Conservation (phyloP, 2,329 filamentous ascomycete species). For the Monosporascus cannonballus region DNA sequence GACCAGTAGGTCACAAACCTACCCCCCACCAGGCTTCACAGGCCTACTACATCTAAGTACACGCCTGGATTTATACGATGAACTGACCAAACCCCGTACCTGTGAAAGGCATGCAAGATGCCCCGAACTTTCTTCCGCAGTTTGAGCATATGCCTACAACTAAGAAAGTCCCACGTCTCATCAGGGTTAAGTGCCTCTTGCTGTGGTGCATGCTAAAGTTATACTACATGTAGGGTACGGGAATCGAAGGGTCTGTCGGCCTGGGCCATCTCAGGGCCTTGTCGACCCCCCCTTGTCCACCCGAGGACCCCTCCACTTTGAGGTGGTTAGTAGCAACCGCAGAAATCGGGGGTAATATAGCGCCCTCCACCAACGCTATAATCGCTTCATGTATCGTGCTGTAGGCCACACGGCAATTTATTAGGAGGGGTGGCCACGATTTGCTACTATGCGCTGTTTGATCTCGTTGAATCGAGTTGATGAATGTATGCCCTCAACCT, state of each 20-base stretch:
- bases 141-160: too few species aligned
- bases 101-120: too few species aligned
- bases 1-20: background rate
- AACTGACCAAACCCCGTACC: too few species aligned
- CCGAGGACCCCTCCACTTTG: background rate
- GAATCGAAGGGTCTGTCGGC: background rate
- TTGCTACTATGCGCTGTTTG: too few species aligned
- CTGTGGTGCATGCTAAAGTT: background rate
- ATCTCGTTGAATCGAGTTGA: too few species aligned
- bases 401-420: too few species aligned
- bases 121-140: too few species aligned
- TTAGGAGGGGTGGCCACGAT: too few species aligned
- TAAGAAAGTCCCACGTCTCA: background rate
- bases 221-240: background rate
- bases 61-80: too few species aligned
- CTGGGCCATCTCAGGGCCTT: background rate
- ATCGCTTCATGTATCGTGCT: background rate
- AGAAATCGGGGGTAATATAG: background rate
- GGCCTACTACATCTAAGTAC: too few species aligned
- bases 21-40: background rate
- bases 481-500: too few species aligned
- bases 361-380: background rate
- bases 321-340: background rate
- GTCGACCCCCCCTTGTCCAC: background rate
- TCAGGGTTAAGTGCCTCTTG: background rate